Conservation (phyloP, 768 basidiomycete species). For the Boletus speciosus region DNA sequence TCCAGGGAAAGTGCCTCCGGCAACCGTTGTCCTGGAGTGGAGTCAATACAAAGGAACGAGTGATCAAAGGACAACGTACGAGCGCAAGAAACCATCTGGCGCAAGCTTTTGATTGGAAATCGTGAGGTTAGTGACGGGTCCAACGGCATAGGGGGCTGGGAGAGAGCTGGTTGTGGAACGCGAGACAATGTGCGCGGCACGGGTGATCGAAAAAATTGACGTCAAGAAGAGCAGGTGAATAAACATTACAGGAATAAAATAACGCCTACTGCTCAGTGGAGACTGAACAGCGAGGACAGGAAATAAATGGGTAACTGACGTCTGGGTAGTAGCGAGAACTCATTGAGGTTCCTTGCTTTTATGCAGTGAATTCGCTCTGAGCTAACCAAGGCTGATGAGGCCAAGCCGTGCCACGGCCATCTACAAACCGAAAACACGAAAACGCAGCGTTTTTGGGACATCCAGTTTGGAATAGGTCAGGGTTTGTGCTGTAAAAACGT, state of each 20-base stretch:
- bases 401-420: not conserved
- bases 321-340: not conserved
- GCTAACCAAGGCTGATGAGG: not conserved
- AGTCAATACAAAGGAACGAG: not conserved
- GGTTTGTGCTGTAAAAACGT: too few relatives aligned
- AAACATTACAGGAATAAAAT: constrained; percentile 11
- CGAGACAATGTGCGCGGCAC: constrained; percentile 20
- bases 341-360: not conserved
- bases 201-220: constrained; percentile 1
- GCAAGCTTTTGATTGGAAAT: constrained; percentile 40
- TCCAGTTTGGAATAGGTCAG: too few relatives aligned
- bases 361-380: not conserved
- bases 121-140: constrained; percentile 28
- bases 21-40: constrained; percentile 25
- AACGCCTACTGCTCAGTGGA: not conserved
- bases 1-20: constrained; percentile 46
- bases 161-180: constrained; percentile 6
- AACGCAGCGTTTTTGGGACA: too few relatives aligned
- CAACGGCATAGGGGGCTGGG: constrained; percentile 3
- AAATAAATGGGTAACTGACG: not conserved
- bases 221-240: constrained; percentile 1
- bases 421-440: too few relatives aligned
- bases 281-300: not conserved
- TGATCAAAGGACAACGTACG: constrained; percentile 28
- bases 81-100: constrained; percentile 49